Percentiles rank a stretch among this genome's conserved stretches.
phyloP scores from a whole-genome alignment of 345 rosid species.

The Melaleuca quinquenervia region DNA sequence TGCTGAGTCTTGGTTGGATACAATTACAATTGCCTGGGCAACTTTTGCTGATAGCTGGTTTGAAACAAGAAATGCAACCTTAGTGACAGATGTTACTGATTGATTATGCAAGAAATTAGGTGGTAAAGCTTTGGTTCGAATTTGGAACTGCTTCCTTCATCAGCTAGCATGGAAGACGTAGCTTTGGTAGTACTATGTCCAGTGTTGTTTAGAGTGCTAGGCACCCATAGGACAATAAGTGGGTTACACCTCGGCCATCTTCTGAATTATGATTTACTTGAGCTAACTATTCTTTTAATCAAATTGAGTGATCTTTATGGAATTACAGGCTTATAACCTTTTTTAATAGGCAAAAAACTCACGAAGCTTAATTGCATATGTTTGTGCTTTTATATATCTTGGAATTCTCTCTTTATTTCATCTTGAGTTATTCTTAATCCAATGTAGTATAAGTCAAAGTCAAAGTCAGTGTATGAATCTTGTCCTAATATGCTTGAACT shows the following conservation, averaged over 20 bases:
- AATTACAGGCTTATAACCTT: not conserved
- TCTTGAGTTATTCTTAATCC: not conserved
- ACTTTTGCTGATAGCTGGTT: not conserved
- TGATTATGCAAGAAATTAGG: not conserved
- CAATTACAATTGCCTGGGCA: not conserved
- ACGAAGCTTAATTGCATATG: not conserved
- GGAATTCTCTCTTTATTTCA: not conserved
- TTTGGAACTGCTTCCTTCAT: not conserved
- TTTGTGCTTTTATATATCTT: not conserved
- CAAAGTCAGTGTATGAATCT: not conserved
- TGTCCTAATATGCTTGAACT: not conserved
- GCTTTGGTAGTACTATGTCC: not conserved
- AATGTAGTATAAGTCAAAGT: not conserved
- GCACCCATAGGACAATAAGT: not conserved
- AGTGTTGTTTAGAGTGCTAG: not conserved
- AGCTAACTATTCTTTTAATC: not conserved
- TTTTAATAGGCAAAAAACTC: not conserved
- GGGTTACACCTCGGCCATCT: not conserved
- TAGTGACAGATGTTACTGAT: not conserved
- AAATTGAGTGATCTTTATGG: not conserved
- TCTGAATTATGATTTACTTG: not conserved
- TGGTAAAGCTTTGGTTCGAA: not conserved
- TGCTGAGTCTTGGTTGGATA: not conserved
- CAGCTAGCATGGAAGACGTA: not conserved
- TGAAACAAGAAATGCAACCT: not conserved